These are phyloP conservation scores for Thermothielavioides terrestris DNA, from an alignment of 495 filamentous ascomycete genomes.

Conservation along the genomic window DNA sequence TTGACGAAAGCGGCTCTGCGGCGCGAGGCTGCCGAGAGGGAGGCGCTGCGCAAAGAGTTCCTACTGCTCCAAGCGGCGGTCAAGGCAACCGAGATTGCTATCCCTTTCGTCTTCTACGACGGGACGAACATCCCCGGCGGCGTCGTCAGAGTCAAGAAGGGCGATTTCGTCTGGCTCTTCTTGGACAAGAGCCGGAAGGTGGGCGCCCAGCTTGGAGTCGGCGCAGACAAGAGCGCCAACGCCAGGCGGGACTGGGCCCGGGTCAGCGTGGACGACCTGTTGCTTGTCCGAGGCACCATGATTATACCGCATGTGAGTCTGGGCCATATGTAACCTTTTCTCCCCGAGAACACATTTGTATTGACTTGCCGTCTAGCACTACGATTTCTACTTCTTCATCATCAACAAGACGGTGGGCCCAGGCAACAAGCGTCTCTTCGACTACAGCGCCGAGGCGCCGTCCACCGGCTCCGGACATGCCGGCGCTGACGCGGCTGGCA, in stretches of 20 bases:
- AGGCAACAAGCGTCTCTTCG: constrained; percentile 62
- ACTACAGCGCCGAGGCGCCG: constrained; percentile 53
- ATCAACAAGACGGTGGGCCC: constrained; percentile 75
- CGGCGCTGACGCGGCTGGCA: constrained; percentile 21
- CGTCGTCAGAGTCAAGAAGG: constrained; percentile 78
- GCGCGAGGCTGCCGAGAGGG: constrained; percentile 72
- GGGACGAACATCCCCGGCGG: constrained; percentile 91
- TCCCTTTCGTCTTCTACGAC: constrained; percentile 97
- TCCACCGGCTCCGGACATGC: neutral
- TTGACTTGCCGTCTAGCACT: constrained; percentile 71
- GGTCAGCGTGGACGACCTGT: constrained; percentile 90
- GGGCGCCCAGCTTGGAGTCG: constrained; percentile 71
- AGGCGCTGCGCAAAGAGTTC: constrained; percentile 79
- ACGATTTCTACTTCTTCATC: constrained; percentile 94
- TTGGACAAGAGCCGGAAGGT: constrained; percentile 85
- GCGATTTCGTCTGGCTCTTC: constrained; percentile 84
- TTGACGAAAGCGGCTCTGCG: constrained; percentile 79
- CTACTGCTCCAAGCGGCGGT: constrained; percentile 73
- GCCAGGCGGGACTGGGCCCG: constrained; percentile 80
- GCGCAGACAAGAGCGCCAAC: constrained; percentile 50
- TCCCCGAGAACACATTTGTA: no score
- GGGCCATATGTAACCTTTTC: neutral
- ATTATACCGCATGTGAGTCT: constrained; percentile 86
- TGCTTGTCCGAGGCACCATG: constrained; percentile 84
- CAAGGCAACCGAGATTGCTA: constrained; percentile 79